Evolutionary conservation across 192 early-diverging fungal genomes (phyloP), one percentile per base, ranked within the genome.

Genomic region (Podila verticillata): DNA sequence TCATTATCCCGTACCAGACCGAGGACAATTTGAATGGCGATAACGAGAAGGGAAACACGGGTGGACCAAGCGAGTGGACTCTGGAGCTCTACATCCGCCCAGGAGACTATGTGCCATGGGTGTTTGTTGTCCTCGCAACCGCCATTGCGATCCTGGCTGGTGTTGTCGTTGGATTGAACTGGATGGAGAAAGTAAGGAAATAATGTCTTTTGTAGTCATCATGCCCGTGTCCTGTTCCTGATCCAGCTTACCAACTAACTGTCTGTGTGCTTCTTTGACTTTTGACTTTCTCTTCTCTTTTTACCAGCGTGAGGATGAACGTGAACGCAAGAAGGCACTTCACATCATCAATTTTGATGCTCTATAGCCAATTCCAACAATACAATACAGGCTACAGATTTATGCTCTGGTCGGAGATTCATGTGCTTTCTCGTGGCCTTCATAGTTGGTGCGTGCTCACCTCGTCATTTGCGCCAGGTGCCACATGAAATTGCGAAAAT

Each of bases 271-370:
- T n/a, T n/a, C 19, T 22, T 32, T 61, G 57, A 35, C 29, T 29
- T 13, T 47, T 15, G 22, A 19, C 7, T 39, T 19, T 48, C 29
- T 65, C 49, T 34, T 30, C 19, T 36, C 44, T 59, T 35, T 73
- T 80, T 57, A 80, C 15, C 66, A 91, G 86, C 84, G 94, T 49
- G 95, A 96, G 57, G 96, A 98, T 71, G 87, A 89, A 72, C 72
- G 85, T 26, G 95, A 98, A 75, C 87, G 92, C 80, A 84, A 91
- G 65, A 90, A 90, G 44, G 91, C 93, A 2, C 75, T 95, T 51
- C 93, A 95, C 72, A 88, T 92, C 39, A 94, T 98, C 72, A 96
- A 98, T 74, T 98, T 98, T 83, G 96, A 98, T 70, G 96, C 96
- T 0, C 84, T 97, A 31, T 97, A 75, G 32, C 51, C 51, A 54